A percentile compares a stretch with the other conserved stretches of the same genome.
Evolutionary conservation across 2,329 filamentous ascomycete species (phyloP).

Genomic region (Fonsecaea pedrosoi): DNA sequence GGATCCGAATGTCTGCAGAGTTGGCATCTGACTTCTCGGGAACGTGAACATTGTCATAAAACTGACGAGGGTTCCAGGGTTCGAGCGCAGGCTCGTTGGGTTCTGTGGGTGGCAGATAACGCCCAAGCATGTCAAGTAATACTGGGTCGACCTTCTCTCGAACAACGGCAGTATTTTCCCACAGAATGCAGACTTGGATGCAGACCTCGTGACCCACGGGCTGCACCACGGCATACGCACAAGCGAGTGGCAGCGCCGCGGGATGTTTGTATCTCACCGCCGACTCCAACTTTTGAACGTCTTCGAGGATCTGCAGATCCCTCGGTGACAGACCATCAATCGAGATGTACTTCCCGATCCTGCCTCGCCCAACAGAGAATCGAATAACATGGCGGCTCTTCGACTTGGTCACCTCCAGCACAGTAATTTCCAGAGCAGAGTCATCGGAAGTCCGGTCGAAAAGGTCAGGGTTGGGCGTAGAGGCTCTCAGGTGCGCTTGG

Average conservation of each 20-base stretch:
- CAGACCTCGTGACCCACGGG: neutral
- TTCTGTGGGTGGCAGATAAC: slow-evolving; percentile 14
- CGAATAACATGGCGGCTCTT: slow-evolving; percentile 7
- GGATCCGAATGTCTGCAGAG: slow-evolving; percentile 47
- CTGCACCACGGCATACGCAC: slow-evolving; percentile 21
- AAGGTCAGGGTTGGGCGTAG: slow-evolving; percentile 1
- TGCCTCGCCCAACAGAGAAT: slow-evolving; percentile 22
- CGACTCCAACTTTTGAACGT: slow-evolving; percentile 25
- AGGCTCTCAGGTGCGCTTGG: slow-evolving; percentile 7
- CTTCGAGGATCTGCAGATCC: slow-evolving; percentile 17
- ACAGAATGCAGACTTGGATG: slow-evolving; percentile 26
- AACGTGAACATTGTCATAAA: slow-evolving; percentile 57
- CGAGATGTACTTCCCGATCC: slow-evolving; percentile 10
- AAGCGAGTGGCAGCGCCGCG: slow-evolving; percentile 28
- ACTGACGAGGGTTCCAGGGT: slow-evolving; percentile 47
- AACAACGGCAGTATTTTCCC: slow-evolving; percentile 24
- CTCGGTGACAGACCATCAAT: neutral
- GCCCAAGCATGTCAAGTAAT: slow-evolving; percentile 27
- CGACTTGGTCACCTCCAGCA: slow-evolving; percentile 8
- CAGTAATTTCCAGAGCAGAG: slow-evolving; percentile 11
- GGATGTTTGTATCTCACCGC: slow-evolving; percentile 26
- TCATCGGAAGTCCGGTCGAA: neutral
- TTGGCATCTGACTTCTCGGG: slow-evolving; percentile 45
- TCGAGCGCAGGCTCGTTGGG: slow-evolving; percentile 14
- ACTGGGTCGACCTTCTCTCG: slow-evolving; percentile 31